Evolutionary conservation across 2,329 filamentous ascomycete genomes (phyloP).

Genomic region (Cercospora sp.): DNA sequence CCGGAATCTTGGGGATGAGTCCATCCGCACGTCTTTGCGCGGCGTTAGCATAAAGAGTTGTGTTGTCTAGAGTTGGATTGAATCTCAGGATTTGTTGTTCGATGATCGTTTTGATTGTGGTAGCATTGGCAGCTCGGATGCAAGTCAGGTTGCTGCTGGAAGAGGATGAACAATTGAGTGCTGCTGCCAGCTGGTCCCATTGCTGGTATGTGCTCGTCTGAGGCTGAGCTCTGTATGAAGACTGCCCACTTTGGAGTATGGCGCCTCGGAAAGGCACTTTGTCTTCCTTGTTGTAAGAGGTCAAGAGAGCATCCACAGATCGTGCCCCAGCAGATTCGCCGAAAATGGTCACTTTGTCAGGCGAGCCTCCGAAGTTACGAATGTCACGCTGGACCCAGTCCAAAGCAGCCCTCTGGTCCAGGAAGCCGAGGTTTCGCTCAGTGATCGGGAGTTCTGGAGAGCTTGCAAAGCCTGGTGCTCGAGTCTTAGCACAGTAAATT

Average conservation of each 20-base stretch:
- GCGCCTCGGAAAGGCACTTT: background rate
- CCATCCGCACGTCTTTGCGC: background rate
- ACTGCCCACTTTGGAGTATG: background rate
- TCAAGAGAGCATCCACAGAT: background rate
- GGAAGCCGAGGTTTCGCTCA: background rate
- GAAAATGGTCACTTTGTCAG: background rate
- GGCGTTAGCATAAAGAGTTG: background rate
- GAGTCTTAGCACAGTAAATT: background rate
- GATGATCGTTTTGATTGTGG: background rate
- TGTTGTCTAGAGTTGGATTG: background rate
- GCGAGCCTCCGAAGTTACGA: background rate
- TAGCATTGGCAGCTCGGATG: background rate
- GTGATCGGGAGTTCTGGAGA: background rate
- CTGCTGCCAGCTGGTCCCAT: background rate
- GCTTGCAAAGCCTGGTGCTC: background rate
- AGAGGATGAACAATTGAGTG: background rate
- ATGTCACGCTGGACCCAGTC: background rate
- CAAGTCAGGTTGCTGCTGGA: background rate
- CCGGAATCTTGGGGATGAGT: background rate
- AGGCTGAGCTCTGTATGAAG: background rate
- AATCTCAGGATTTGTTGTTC: background rate
- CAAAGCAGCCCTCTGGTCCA: background rate
- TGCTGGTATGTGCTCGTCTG: background rate
- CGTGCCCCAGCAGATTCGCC: background rate
- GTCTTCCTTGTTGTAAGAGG: background rate